A percentile compares a stretch with the other conserved stretches of the same genome.
Conservation (phyloP, 2,329 filamentous ascomycete species). For the Exophiala bonariae region DNA sequence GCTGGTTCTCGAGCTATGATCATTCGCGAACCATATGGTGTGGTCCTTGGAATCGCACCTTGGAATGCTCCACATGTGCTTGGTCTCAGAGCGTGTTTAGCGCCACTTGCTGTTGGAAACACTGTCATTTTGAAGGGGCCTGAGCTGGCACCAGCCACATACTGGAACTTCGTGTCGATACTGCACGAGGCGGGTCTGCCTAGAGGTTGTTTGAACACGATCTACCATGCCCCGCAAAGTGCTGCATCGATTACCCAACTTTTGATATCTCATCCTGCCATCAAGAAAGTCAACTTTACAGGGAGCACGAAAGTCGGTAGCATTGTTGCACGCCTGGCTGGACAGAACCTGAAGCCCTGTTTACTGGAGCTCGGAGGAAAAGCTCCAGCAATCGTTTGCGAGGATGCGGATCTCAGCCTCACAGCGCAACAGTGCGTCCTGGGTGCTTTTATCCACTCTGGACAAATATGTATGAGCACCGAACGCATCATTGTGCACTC, state of each 20-base stretch:
- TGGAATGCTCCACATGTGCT: slow-evolving; percentile 54
- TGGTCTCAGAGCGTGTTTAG: slow-evolving; percentile 37
- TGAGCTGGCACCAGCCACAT: slow-evolving; percentile 63
- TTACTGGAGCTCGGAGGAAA: slow-evolving; percentile 83
- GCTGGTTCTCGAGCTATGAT: slow-evolving; percentile 20
- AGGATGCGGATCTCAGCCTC: slow-evolving; percentile 73
- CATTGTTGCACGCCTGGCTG: slow-evolving; percentile 68
- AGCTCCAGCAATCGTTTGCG: slow-evolving; percentile 72
- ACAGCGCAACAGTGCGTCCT: slow-evolving; percentile 52
- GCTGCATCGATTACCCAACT: slow-evolving; percentile 66
- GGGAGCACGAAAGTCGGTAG: slow-evolving; percentile 72
- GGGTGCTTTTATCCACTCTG: slow-evolving; percentile 38
- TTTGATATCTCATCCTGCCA: slow-evolving; percentile 64
- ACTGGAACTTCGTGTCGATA: slow-evolving; percentile 62
- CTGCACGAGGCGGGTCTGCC: slow-evolving; percentile 76
- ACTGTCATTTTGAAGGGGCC: slow-evolving; percentile 71
- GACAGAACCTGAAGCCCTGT: slow-evolving; percentile 73
- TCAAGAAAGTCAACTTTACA: slow-evolving; percentile 78
- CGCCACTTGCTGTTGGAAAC: slow-evolving; percentile 53
- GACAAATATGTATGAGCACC: slow-evolving; percentile 84
- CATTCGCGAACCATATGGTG: slow-evolving; percentile 35
- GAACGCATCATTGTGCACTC: slow-evolving; percentile 71
- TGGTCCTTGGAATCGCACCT: slow-evolving; percentile 54
- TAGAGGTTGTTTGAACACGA: slow-evolving; percentile 69
- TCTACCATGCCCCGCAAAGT: slow-evolving; percentile 60